These are phyloP conservation scores for Colletotrichum scovillei DNA, from an alignment of 2,329 filamentous ascomycete genomes.

Conservation along the genomic window DNA sequence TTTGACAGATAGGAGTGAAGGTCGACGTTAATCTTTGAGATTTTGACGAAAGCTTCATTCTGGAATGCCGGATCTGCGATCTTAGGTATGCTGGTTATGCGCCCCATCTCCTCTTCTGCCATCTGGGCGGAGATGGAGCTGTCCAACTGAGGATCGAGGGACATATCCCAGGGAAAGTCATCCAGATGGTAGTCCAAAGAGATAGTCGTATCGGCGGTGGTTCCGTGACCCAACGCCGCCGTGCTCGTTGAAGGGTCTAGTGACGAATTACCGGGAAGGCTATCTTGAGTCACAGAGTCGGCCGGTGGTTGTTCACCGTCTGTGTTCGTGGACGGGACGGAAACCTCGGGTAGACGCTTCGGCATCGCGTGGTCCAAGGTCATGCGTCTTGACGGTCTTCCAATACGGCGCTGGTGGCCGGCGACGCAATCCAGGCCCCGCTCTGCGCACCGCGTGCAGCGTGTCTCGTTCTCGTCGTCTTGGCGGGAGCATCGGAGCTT, in stretches of 20 bases:
- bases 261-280: not conserved
- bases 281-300: not conserved
- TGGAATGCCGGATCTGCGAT: not conserved
- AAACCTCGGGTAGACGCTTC: not conserved
- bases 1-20: conserved; percentile 28
- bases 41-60: not conserved
- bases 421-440: conserved; percentile 43
- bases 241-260: not conserved
- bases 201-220: too few relatives aligned
- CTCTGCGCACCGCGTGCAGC: conserved; percentile 44
- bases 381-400: conserved; percentile 40
- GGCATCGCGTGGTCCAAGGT: not conserved
- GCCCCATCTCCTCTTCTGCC: too few relatives aligned
- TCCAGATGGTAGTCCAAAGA: not conserved
- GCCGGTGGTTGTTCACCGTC: too few relatives aligned
- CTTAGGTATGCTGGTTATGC: not conserved
- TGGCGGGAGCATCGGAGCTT: conserved; percentile 46
- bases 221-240: not conserved
- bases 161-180: not conserved
- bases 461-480: conserved; percentile 30
- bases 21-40: conserved; percentile 40
- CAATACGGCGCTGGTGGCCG: conserved; percentile 46
- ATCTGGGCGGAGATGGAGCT: not conserved
- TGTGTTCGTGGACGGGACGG: not conserved
- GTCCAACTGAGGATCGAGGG: not conserved